A percentile compares a stretch with the other conserved stretches of the same genome.
Evolutionary conservation across 345 rosid genomes (phyloP).

Genomic region (Acer saccharum): DNA sequence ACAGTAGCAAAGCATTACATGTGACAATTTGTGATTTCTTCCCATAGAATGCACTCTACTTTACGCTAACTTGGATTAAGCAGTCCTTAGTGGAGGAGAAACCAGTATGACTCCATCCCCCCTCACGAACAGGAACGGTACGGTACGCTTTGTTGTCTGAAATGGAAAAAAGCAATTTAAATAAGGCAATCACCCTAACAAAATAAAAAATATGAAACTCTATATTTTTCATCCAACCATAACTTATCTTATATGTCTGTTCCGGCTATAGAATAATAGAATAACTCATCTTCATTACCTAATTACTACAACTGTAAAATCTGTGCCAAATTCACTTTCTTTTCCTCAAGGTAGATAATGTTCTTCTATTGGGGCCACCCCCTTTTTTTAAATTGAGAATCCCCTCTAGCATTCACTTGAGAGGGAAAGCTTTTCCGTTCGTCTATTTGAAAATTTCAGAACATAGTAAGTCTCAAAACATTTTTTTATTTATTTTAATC

Average conservation of each 20-base stretch:
- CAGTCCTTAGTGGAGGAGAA: conserved; percentile 92
- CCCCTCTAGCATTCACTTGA: too few species aligned
- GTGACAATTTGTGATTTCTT: neutral
- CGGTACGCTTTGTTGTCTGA: conserved; percentile 83
- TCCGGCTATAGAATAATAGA: too few species aligned
- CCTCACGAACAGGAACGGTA: conserved; percentile 93
- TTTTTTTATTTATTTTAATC: neutral
- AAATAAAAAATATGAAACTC: neutral
- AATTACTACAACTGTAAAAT: too few species aligned
- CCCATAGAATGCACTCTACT: conserved; percentile 2
- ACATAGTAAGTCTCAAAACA: neutral
- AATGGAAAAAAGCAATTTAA: conserved; percentile 16
- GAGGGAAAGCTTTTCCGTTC: too few species aligned
- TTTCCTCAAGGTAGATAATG: too few species aligned
- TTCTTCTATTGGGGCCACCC: too few species aligned
- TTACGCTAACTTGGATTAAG: conserved; percentile 38
- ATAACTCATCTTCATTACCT: too few species aligned
- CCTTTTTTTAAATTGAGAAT: too few species aligned
- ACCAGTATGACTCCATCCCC: conserved; percentile 99
- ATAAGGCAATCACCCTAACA: neutral
- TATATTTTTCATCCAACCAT: neutral
- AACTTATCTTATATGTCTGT: too few species aligned
- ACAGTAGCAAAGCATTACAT: neutral
- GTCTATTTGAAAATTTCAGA: neutral
- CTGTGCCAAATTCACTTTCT: too few species aligned